Evolutionary conservation across 768 basidiomycete genomes (phyloP).

Genomic region (Mycena floridula): DNA sequence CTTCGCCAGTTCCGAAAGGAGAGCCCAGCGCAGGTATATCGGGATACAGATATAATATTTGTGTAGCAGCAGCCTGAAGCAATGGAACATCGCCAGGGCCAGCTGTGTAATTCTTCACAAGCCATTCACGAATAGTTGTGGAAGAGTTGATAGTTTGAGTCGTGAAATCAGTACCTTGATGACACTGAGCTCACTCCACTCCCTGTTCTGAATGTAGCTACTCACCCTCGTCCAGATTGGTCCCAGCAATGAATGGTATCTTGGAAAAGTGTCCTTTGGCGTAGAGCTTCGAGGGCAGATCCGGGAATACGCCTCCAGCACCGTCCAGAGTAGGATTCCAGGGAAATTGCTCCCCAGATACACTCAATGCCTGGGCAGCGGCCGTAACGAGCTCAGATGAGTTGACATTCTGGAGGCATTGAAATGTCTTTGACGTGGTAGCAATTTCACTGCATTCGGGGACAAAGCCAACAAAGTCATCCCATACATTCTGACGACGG

Average conservation of each 20-base stretch:
- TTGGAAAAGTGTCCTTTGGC: constrained; percentile 25
- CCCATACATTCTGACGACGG: no score
- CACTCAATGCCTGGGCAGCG: no score
- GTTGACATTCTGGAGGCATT: no score
- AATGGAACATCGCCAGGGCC: neutral
- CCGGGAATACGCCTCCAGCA: constrained; percentile 29
- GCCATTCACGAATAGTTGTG: neutral
- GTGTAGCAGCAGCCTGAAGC: neutral
- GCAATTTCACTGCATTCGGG: no score
- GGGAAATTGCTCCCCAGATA: constrained; percentile 21
- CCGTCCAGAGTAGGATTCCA: constrained; percentile 38
- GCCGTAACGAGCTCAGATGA: no score
- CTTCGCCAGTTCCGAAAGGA: no score
- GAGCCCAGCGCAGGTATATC: neutral
- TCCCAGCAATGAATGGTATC: constrained; percentile 33
- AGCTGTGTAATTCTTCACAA: neutral
- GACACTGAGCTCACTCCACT: neutral
- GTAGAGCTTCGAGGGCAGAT: constrained; percentile 27
- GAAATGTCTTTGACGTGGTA: no score
- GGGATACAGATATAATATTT: neutral
- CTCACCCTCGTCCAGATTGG: neutral
- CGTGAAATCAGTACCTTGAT: neutral
- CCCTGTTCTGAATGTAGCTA: neutral
- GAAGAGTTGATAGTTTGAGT: neutral
- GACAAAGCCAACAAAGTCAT: no score